Percentiles rank a stretch among this genome's conserved stretches.
Conservation (phyloP, 768 basidiomycete genomes). For the Amyloporia xantha region DNA sequence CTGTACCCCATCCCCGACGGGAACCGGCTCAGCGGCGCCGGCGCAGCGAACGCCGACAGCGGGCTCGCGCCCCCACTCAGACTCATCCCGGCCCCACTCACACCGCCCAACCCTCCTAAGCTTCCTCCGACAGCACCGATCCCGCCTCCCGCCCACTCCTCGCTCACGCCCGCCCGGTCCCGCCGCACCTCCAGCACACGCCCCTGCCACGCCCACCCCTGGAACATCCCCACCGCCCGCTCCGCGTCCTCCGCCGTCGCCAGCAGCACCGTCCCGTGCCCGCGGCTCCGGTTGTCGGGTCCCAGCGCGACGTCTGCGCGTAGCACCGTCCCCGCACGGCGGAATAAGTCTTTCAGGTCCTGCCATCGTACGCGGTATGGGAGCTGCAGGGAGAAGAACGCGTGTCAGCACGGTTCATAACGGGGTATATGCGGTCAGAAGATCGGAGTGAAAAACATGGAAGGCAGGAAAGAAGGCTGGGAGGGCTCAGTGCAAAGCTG, state of each 20-base stretch:
- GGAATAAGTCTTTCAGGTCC: slow-evolving; percentile 96
- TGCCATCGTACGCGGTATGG: slow-evolving; percentile 99
- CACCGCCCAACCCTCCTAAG: background rate
- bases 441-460: background rate
- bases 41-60: slow-evolving; percentile 3
- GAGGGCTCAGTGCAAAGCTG: too few species aligned
- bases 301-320: slow-evolving; percentile 49
- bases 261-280: slow-evolving; percentile 91
- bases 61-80: too few species aligned
- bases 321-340: slow-evolving; percentile 75
- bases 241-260: slow-evolving; percentile 90
- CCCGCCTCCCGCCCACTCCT: too few species aligned
- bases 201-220: slow-evolving; percentile 95
- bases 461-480: too few species aligned
- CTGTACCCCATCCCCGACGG: slow-evolving; percentile 1
- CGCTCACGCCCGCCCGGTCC: too few species aligned
- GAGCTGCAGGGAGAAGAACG: slow-evolving; percentile 54
- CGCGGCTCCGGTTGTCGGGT: slow-evolving; percentile 87
- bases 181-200: slow-evolving; percentile 86
- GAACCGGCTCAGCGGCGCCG: slow-evolving; percentile 10
- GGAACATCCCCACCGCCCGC: slow-evolving; percentile 96
- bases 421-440: background rate
- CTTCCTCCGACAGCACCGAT: background rate
- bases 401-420: too few species aligned
- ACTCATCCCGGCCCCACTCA: background rate